Conservation (phyloP, 371 early-diverging fungal species). For the Zopfochytrium polystomum region DNA sequence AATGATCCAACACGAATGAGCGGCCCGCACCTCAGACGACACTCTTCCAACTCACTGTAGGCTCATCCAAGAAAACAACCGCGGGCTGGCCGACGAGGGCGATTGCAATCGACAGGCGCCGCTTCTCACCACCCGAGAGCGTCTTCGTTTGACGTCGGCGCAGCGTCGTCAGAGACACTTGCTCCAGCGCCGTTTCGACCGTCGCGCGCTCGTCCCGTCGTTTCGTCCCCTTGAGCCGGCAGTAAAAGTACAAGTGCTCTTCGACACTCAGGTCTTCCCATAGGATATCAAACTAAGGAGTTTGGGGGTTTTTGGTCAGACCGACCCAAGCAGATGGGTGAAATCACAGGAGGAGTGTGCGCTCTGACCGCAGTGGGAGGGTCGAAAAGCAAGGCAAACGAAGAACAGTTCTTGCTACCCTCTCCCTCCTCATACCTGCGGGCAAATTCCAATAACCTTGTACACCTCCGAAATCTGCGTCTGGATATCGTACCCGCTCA, state of each 20-base stretch:
- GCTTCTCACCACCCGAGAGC: constrained; percentile 57
- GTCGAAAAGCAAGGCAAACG: no score
- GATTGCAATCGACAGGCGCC: constrained; percentile 63
- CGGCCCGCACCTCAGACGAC: no score
- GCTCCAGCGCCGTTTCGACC: constrained; percentile 34
- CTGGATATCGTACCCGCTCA: constrained; percentile 53
- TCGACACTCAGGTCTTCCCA: constrained; percentile 68
- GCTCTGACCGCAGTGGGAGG: no score
- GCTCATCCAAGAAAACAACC: constrained; percentile 61
- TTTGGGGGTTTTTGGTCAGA: no score
- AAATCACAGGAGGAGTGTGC: no score
- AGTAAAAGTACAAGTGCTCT: constrained; percentile 69
- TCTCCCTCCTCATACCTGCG: constrained; percentile 66
- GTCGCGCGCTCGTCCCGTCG: constrained; percentile 45
- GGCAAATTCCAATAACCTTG: no score
- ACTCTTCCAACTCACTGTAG: no score
- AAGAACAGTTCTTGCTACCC: no score
- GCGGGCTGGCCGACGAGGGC: constrained; percentile 60
- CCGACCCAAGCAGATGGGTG: no score
- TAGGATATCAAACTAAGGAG: constrained; percentile 63
- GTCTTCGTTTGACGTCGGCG: constrained; percentile 43
- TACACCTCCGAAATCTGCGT: constrained; percentile 58
- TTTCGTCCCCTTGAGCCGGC: constrained; percentile 62
- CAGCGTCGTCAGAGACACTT: constrained; percentile 26
- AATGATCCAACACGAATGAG: no score